A percentile compares a stretch with the other conserved stretches of the same genome.
Conservation (phyloP, 257 asterid genomes). For the Fraxinus quadrangulata region DNA sequence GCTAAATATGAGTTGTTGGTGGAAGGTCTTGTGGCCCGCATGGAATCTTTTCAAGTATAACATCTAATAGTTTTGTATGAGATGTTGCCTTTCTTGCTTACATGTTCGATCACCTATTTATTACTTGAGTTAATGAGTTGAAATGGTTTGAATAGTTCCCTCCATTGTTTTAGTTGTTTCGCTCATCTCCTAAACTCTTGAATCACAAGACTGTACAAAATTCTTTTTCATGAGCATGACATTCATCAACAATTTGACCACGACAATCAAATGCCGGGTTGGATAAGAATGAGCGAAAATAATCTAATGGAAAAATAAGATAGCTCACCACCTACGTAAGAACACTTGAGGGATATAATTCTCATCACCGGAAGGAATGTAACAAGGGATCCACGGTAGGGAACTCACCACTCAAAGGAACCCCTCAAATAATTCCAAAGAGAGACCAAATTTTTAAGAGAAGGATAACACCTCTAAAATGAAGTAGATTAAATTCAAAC, state of each 20-base stretch:
- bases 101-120: not conserved
- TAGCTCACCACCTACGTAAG: not conserved
- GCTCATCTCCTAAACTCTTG: not conserved
- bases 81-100: not conserved
- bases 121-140: not conserved
- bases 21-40: not conserved
- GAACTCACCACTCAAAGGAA: not conserved
- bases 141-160: not conserved
- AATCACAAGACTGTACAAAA: not conserved
- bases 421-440: not conserved
- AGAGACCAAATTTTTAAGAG: not conserved
- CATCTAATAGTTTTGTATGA: not conserved
- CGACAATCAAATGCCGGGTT: not conserved
- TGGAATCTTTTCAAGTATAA: not conserved
- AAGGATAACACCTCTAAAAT: not conserved
- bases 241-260: not conserved
- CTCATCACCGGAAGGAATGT: not conserved
- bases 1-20: conserved; percentile 3
- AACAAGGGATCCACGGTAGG: not conserved
- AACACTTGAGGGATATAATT: not conserved
- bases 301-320: not conserved
- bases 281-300: not conserved
- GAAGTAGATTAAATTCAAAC: not conserved
- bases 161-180: not conserved
- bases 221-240: not conserved